Conservation (phyloP, 257 asterid genomes). For the Avicennia marina region DNA sequence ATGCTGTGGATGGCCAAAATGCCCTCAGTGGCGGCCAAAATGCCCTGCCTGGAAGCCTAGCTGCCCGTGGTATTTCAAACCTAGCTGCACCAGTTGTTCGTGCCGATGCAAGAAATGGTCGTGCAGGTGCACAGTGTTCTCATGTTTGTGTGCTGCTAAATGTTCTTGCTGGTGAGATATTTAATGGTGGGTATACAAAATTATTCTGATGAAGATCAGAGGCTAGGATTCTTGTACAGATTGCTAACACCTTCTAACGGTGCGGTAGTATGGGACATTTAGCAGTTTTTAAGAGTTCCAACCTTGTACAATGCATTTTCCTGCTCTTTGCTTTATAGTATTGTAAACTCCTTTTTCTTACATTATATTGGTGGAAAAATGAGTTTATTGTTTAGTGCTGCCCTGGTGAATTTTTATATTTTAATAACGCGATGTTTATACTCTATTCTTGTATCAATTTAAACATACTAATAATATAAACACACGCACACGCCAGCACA, state of each 20-base stretch:
- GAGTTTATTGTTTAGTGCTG: no score
- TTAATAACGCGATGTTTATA: no score
- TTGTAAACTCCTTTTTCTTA: no score
- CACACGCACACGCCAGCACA: no score
- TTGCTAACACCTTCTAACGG: no score
- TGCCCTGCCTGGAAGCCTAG: constrained; percentile 24
- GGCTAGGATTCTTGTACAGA: neutral
- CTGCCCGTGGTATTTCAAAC: constrained; percentile 28
- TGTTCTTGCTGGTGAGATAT: constrained; percentile 55
- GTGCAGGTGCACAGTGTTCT: constrained; percentile 45
- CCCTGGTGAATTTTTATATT: no score
- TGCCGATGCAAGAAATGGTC: constrained; percentile 46
- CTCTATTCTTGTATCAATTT: no score
- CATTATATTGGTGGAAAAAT: no score
- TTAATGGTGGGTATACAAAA: neutral
- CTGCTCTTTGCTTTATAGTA: no score
- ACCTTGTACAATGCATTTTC: neutral
- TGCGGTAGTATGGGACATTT: no score
- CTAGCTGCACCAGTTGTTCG: constrained; percentile 30
- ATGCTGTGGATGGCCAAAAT: constrained; percentile 46
- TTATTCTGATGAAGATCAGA: neutral
- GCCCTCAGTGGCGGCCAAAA: constrained; percentile 29
- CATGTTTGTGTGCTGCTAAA: constrained; percentile 44
- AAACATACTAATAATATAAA: no score
- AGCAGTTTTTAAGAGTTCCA: neutral